phyloP scores from a whole-genome alignment of 768 basidiomycete species.

The Tephrocybe sp. region DNA sequence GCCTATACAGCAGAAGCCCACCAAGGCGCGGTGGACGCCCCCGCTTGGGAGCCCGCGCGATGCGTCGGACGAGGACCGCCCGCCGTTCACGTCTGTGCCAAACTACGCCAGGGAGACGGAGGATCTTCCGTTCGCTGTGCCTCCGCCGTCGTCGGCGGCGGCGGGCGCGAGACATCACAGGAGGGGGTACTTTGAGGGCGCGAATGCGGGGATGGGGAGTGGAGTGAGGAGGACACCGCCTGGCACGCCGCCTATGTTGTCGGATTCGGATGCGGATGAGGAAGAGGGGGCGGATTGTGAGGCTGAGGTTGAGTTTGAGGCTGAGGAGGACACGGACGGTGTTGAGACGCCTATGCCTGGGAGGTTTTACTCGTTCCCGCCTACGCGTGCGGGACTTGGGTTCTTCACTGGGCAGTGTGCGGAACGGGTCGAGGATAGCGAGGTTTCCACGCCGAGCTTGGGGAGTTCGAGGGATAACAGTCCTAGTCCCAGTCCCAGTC shows the following conservation, averaged over 20 bases:
- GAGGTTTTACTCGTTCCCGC: slow-evolving; percentile 39
- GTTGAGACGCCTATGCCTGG: slow-evolving; percentile 25
- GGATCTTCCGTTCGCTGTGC: slow-evolving; percentile 27
- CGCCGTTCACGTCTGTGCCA: not conserved
- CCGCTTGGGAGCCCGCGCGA: slow-evolving; percentile 56
- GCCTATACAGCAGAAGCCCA: slow-evolving; percentile 21
- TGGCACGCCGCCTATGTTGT: slow-evolving; percentile 38
- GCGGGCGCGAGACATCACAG: slow-evolving; percentile 52
- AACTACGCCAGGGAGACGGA: slow-evolving; percentile 22
- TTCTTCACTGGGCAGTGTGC: not conserved
- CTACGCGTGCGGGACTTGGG: slow-evolving; percentile 6
- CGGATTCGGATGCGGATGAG: not conserved
- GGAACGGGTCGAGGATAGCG: slow-evolving; percentile 27
- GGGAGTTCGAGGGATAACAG: slow-evolving; percentile 40
- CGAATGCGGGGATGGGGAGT: not conserved
- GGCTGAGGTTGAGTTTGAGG: not conserved
- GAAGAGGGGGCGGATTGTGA: not conserved
- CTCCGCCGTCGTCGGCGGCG: not conserved
- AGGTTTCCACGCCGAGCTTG: slow-evolving; percentile 48
- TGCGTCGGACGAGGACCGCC: slow-evolving; percentile 1
- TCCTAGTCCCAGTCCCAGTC: slow-evolving; percentile 5
- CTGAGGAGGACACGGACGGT: slow-evolving; percentile 20
- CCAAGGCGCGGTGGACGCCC: slow-evolving; percentile 10
- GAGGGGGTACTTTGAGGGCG: slow-evolving; percentile 47
- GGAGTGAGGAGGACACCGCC: slow-evolving; percentile 47